Percentiles rank a stretch among this genome's conserved stretches.
Conservation (phyloP, 2,329 filamentous ascomycete species). For the Colletotrichum zoysiae region DNA sequence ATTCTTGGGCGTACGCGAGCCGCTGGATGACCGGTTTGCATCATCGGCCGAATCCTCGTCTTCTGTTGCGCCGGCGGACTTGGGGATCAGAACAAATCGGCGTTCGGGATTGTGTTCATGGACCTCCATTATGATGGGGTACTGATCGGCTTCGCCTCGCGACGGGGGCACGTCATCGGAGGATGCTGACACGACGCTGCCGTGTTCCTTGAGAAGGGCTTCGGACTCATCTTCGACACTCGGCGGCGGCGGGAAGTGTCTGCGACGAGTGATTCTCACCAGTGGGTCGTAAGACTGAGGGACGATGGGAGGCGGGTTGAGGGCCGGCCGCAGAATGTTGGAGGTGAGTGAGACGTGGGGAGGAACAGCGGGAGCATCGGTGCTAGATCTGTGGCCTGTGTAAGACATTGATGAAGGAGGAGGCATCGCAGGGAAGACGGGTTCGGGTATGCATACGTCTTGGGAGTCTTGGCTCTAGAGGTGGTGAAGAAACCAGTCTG, state of each 20-base stretch:
- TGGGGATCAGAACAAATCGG: conserved; percentile 71
- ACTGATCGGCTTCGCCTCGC: conserved; percentile 76
- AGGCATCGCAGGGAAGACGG: not conserved
- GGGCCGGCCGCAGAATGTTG: conserved; percentile 22
- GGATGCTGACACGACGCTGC: conserved; percentile 47
- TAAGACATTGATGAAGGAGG: conserved; percentile 9
- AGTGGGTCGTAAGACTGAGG: conserved; percentile 42
- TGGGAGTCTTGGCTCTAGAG: conserved; percentile 56
- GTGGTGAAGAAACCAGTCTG: conserved; percentile 65
- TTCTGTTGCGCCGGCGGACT: conserved; percentile 42
- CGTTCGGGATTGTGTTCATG: conserved; percentile 71
- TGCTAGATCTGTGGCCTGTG: conserved; percentile 23
- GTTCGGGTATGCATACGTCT: conserved; percentile 47
- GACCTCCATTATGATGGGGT: conserved; percentile 75
- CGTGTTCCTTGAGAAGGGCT: conserved; percentile 72
- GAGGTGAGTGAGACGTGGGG: conserved; percentile 28
- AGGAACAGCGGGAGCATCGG: conserved; percentile 36
- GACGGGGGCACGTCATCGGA: conserved; percentile 68
- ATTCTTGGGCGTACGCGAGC: conserved; percentile 34
- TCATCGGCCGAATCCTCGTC: conserved; percentile 44
- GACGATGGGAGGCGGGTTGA: conserved; percentile 22
- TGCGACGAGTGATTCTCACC: conserved; percentile 41
- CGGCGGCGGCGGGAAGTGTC: conserved; percentile 69
- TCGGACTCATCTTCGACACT: conserved; percentile 77
- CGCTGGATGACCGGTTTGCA: conserved; percentile 42